Conservation (phyloP, 768 basidiomycete genomes). For the Phaffia australis region DNA sequence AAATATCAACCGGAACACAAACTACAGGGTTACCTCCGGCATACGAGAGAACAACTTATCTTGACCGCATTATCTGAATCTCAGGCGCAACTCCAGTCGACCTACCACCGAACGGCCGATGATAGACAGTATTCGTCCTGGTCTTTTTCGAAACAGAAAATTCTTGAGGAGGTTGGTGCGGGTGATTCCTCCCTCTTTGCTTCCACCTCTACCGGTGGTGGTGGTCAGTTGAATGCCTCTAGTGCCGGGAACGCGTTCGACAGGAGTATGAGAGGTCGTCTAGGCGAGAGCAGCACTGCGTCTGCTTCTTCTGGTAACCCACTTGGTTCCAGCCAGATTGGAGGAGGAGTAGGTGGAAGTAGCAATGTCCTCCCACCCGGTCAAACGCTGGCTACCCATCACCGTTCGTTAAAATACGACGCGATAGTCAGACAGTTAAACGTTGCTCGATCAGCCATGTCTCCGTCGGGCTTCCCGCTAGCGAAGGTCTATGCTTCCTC, state of each 20-base stretch:
- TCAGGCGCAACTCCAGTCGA: conserved; percentile 16
- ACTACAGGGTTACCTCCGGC: conserved; percentile 65
- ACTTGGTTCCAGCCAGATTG: conserved; percentile 25
- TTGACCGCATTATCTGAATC: conserved; percentile 82
- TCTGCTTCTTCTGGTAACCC: conserved; percentile 13
- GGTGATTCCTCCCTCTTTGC: conserved; percentile 14
- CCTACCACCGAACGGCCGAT: conserved; percentile 21
- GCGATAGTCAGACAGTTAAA: conserved; percentile 69
- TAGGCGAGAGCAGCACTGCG: conserved; percentile 2
- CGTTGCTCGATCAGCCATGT: conserved; percentile 22
- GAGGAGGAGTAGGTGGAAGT: conserved; percentile 47
- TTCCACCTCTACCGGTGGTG: background rate
- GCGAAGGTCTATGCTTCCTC: conserved; percentile 53
- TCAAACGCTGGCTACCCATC: conserved; percentile 23
- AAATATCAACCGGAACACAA: background rate
- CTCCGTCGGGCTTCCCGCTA: conserved; percentile 59
- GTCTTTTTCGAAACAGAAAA: conserved; percentile 20
- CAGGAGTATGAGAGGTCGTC: conserved; percentile 15
- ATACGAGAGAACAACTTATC: conserved; percentile 86
- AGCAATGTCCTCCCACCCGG: conserved; percentile 9
- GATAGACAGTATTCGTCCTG: conserved; percentile 18
- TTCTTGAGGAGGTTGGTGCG: conserved; percentile 26
- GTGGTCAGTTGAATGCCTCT: background rate
- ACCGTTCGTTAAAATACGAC: conserved; percentile 91
- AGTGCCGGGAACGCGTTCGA: conserved; percentile 12